Evolutionary conservation across 176 grass and related monocot species (phyloP).

Genomic region (Cenchrus fungigraminus): DNA sequence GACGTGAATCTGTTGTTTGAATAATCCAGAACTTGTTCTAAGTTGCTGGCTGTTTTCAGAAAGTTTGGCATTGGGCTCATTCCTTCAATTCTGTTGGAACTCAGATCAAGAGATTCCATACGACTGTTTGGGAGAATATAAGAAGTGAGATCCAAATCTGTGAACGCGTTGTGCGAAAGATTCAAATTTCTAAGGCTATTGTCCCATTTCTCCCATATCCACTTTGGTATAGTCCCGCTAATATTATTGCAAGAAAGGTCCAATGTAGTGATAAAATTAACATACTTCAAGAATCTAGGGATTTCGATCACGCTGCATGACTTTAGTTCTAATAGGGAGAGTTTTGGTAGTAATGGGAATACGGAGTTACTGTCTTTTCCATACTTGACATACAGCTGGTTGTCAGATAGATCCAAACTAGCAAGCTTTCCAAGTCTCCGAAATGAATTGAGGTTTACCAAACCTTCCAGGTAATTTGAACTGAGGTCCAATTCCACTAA

Average conservation of each 20-base stretch:
- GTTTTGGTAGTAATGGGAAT: background rate
- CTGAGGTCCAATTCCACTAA: background rate
- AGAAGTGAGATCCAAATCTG: background rate
- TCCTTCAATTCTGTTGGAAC: background rate
- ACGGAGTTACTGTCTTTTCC: background rate
- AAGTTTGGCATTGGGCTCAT: background rate
- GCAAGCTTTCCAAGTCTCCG: background rate
- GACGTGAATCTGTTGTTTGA: constrained; percentile 16
- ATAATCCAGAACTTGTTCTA: background rate
- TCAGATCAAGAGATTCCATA: background rate
- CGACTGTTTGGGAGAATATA: background rate
- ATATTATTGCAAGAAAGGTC: constrained; percentile 36
- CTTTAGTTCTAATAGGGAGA: background rate
- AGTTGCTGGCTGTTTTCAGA: background rate
- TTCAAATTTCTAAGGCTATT: background rate
- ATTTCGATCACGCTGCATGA: background rate
- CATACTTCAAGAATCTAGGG: background rate
- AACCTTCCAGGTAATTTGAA: constrained; percentile 22
- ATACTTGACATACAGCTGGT: constrained; percentile 5
- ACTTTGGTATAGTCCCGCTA: constrained; percentile 23
- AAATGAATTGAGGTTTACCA: constrained; percentile 16
- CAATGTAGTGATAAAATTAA: background rate
- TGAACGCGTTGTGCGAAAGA: background rate
- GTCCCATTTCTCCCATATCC: constrained; percentile 5
- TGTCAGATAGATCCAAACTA: background rate